phyloP scores from a whole-genome alignment of 768 basidiomycete genomes.

The Chiua virens region DNA sequence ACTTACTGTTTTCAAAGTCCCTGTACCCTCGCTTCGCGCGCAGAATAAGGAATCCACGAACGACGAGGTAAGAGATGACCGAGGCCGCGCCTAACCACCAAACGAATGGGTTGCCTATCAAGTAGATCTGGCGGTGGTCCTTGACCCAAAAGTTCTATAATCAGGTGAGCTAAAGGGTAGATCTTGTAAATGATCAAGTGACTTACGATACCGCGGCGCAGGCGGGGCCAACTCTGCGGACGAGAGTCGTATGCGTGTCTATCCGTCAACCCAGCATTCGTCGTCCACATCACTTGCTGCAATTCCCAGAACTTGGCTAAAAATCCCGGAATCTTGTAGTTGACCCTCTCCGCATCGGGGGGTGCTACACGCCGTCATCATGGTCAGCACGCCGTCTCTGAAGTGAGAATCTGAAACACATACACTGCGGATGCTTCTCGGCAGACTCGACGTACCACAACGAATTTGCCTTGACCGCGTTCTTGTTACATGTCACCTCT shows the following conservation, averaged over 20 bases:
- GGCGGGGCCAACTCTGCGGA: constrained; percentile 88
- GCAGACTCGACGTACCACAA: constrained; percentile 94
- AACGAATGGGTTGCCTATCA: constrained; percentile 90
- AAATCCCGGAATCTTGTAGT: constrained; percentile 90
- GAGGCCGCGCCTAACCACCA: constrained; percentile 87
- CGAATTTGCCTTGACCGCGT: constrained; percentile 85
- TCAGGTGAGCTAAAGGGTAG: neutral
- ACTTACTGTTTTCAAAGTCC: constrained; percentile 90
- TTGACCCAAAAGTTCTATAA: constrained; percentile 96
- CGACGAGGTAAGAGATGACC: constrained; percentile 61
- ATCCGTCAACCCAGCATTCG: constrained; percentile 94
- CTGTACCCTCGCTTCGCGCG: constrained; percentile 88
- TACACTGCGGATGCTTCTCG: constrained; percentile 61
- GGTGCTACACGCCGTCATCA: constrained; percentile 70
- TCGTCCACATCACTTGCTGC: constrained; percentile 95
- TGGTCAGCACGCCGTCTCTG: neutral
- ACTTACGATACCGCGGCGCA: constrained; percentile 90
- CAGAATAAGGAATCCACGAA: constrained; percentile 80
- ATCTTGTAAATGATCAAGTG: neutral
- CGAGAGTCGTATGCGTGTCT: constrained; percentile 94
- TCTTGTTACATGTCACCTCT: constrained; percentile 99
- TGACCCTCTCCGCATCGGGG: constrained; percentile 71
- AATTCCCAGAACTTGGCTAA: constrained; percentile 88
- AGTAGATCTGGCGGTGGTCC: constrained; percentile 92
- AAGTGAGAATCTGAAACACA: constrained; percentile 32